Evolutionary conservation across 2,329 filamentous ascomycete species (phyloP).

Genomic region (Tolypocladium endophyticum): DNA sequence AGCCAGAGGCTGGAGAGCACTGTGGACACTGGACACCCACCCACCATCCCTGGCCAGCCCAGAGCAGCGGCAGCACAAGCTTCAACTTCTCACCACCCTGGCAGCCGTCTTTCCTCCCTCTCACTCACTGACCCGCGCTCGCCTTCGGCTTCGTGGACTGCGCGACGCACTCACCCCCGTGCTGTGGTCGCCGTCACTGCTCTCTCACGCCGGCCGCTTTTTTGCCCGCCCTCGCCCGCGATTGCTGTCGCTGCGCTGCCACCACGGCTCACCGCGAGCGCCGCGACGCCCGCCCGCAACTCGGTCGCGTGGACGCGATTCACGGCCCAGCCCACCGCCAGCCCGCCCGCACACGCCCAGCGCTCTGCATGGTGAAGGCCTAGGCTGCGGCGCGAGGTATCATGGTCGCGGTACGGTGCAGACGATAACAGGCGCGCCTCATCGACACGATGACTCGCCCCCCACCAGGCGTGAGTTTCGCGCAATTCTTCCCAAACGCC

Average conservation of each 20-base stretch:
- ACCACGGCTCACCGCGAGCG: neutral
- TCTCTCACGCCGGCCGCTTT: constrained; percentile 1
- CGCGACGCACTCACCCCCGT: constrained; percentile 5
- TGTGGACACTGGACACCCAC: neutral
- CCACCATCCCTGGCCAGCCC: neutral
- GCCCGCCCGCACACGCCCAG: constrained; percentile 5
- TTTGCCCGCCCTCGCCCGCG: neutral
- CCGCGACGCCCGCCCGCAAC: neutral
- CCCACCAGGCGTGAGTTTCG: constrained; percentile 64
- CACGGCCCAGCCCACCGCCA: constrained; percentile 3
- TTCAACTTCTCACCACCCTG: constrained; percentile 13
- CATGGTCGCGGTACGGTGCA: constrained; percentile 45
- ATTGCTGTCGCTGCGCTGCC: neutral
- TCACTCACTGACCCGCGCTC: constrained; percentile 2
- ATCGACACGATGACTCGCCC: constrained; percentile 67
- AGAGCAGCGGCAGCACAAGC: constrained; percentile 6
- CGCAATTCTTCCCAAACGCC: constrained; percentile 76
- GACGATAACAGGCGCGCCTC: constrained; percentile 36
- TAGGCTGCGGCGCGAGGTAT: constrained; percentile 30
- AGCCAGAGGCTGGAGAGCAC: neutral
- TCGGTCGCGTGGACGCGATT: constrained; percentile 30
- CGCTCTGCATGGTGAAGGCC: constrained; percentile 10
- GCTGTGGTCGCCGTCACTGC: constrained; percentile 8
- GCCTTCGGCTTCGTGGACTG: constrained; percentile 7
- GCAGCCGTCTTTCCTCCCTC: constrained; percentile 8